Conservation (phyloP, 225 moss, liverwort and hornwort genomes). For the Bryoerythrophyllum caledonicum region DNA sequence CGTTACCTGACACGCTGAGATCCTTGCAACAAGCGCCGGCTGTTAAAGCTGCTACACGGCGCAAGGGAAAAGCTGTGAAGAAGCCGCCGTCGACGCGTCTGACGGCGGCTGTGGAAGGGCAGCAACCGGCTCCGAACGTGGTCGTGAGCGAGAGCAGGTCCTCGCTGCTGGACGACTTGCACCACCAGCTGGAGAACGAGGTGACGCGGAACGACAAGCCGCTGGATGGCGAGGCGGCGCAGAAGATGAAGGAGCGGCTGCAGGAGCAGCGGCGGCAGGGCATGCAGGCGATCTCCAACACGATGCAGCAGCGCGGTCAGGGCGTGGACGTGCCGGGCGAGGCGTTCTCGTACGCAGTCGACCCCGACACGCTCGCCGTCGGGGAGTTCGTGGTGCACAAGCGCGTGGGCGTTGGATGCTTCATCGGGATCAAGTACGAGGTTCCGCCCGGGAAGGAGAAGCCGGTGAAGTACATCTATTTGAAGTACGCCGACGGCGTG, state of each 20-base stretch:
- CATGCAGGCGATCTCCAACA: constrained; percentile 74
- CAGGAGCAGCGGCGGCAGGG: constrained; percentile 71
- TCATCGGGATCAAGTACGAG: constrained; percentile 86
- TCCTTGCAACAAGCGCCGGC: constrained; percentile 43
- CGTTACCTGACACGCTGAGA: constrained; percentile 44
- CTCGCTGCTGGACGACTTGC: constrained; percentile 63
- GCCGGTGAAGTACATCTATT: constrained; percentile 69
- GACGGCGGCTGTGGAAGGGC: constrained; percentile 13
- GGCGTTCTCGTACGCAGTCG: constrained; percentile 73
- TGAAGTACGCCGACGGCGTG: constrained; percentile 84
- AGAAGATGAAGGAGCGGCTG: constrained; percentile 65
- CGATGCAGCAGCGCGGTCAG: constrained; percentile 57
- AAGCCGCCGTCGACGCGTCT: constrained; percentile 23
- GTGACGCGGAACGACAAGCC: constrained; percentile 55
- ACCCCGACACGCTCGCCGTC: constrained; percentile 76
- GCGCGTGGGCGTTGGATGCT: constrained; percentile 85
- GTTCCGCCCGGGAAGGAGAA: constrained; percentile 71
- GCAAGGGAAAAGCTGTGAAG: constrained; percentile 32
- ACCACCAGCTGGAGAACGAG: constrained; percentile 78
- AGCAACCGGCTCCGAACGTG: constrained; percentile 5
- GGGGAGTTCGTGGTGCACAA: constrained; percentile 92
- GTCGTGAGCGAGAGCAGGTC: constrained; percentile 36
- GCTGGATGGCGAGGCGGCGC: constrained; percentile 61
- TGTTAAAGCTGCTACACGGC: constrained; percentile 26
- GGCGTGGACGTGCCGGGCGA: constrained; percentile 26